phyloP scores from a whole-genome alignment of 768 basidiomycete genomes.

The Arthromyces matolae region DNA sequence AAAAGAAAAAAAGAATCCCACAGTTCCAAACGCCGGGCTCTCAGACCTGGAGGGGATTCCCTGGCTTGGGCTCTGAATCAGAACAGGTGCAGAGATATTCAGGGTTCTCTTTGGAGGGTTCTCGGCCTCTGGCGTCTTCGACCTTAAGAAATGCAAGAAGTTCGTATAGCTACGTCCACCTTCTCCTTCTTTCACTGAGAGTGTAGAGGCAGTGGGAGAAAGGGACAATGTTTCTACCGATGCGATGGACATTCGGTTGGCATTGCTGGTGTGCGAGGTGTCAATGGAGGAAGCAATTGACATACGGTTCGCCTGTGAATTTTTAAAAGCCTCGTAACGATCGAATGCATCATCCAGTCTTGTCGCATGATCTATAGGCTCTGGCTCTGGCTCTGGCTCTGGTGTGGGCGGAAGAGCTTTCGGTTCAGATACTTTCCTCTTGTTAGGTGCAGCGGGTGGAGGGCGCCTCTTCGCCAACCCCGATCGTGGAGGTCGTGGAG shows the following conservation, averaged over 20 bases:
- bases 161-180: slow-evolving; percentile 40
- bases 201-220: slow-evolving; percentile 37
- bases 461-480: slow-evolving; percentile 33
- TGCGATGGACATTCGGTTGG: slow-evolving; percentile 56
- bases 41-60: slow-evolving; percentile 36
- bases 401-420: slow-evolving; percentile 50
- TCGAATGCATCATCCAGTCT: slow-evolving; percentile 83
- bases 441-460: slow-evolving; percentile 50
- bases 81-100: slow-evolving; percentile 69
- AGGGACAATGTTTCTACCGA: slow-evolving; percentile 50
- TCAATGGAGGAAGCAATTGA: slow-evolving; percentile 52
- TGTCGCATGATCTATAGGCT: slow-evolving; percentile 34
- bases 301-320: slow-evolving; percentile 46
- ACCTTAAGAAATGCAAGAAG: slow-evolving; percentile 61
- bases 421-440: slow-evolving; percentile 19
- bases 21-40: slow-evolving; percentile 68
- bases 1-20: slow-evolving; percentile 28
- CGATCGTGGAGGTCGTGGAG: slow-evolving; percentile 35
- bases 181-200: slow-evolving; percentile 25
- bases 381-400: slow-evolving; percentile 16
- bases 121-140: slow-evolving; percentile 54
- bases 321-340: slow-evolving; percentile 81
- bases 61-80: slow-evolving; percentile 28
- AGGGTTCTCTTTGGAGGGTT: slow-evolving; percentile 38
- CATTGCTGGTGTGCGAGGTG: slow-evolving; percentile 24